Evolutionary conservation across 2,329 filamentous ascomycete genomes (phyloP).

Genomic region (Xylariaceae sp.): DNA sequence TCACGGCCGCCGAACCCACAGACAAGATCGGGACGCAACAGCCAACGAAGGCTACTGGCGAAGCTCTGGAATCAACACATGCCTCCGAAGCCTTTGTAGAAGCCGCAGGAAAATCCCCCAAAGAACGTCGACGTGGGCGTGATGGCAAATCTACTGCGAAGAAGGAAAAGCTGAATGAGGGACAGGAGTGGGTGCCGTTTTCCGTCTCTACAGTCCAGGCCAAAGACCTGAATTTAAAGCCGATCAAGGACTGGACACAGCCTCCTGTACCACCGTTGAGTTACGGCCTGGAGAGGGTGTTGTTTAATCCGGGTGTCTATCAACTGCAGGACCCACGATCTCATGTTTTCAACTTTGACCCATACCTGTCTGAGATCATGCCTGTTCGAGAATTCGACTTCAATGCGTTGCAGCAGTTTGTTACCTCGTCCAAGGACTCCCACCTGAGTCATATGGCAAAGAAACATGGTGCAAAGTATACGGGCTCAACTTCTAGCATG

Average conservation of each 20-base stretch:
- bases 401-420: conserved; percentile 72
- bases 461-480: conserved; percentile 66
- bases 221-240: conserved; percentile 17
- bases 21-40: no score
- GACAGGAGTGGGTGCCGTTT: background rate
- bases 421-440: conserved; percentile 82
- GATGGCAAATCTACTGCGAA: conserved; percentile 7
- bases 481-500: conserved; percentile 96
- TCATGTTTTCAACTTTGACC: conserved; percentile 92
- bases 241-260: conserved; percentile 27
- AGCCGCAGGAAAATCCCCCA: no score
- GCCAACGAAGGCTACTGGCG: background rate
- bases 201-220: conserved; percentile 20
- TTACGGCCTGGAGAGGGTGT: conserved; percentile 76
- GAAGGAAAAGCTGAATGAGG: background rate
- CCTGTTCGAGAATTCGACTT: conserved; percentile 90
- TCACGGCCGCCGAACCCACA: no score
- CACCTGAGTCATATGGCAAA: conserved; percentile 62
- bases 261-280: conserved; percentile 51
- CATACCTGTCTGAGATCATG: conserved; percentile 89
- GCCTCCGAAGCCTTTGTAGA: no score
- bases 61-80: no score
- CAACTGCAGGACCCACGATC: conserved; percentile 83
- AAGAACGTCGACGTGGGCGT: conserved; percentile 23
- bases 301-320: conserved; percentile 94